Percentiles rank a stretch among this genome's conserved stretches.
Conservation (phyloP, 306 rosid genomes). For the Acacia acuminata region DNA sequence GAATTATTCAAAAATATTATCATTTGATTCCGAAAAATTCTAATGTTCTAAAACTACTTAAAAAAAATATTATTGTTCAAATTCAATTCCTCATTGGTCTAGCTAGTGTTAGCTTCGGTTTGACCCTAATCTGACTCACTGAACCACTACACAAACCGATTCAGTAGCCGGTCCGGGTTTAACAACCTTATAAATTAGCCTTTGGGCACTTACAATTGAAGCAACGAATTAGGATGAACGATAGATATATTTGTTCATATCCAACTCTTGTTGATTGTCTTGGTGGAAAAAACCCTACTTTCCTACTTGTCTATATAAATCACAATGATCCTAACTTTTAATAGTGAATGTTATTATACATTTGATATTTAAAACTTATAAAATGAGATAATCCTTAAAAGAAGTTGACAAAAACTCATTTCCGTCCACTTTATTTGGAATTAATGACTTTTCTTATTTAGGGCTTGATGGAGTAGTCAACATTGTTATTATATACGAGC, state of each 20-base stretch:
- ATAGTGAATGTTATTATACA: too few species aligned
- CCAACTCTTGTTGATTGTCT: not conserved
- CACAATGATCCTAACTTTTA: too few species aligned
- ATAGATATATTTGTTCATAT: too few species aligned
- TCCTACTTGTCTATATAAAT: not conserved
- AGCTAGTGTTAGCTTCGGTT: accelerated
- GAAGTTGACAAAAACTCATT: not conserved
- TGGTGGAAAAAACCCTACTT: not conserved
- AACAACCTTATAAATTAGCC: too few species aligned
- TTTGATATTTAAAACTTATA: not conserved
- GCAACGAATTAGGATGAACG: not conserved
- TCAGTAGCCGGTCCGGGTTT: too few species aligned
- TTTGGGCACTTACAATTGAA: not conserved
- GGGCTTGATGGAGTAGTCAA: not conserved
- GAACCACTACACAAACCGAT: too few species aligned
- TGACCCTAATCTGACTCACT: too few species aligned
- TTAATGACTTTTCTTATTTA: not conserved
- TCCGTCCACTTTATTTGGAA: not conserved
- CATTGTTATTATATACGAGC: not conserved
- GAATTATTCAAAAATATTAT: too few species aligned
- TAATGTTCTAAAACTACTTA: too few species aligned
- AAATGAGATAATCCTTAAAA: not conserved
- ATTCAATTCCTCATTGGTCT: too few species aligned
- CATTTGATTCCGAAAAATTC: too few species aligned
- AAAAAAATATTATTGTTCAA: too few species aligned